Evolutionary conservation across 1,284 basidiomycete genomes (phyloP).

Genomic region (Boletellus deceptivus): DNA sequence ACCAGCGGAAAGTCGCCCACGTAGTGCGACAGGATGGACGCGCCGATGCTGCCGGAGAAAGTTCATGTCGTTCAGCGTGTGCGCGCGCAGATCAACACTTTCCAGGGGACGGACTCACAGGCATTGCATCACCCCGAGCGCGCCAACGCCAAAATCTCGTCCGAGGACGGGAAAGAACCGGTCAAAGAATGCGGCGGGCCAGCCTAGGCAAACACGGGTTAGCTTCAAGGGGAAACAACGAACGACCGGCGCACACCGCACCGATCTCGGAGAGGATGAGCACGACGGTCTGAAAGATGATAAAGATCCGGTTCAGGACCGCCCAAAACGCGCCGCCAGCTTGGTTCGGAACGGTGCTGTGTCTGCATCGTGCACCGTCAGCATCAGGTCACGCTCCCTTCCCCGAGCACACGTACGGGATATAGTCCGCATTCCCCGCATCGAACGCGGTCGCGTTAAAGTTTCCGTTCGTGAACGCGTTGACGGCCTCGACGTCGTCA

Average conservation of each 20-base stretch:
- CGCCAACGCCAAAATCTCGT: constrained; percentile 73
- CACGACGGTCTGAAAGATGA: constrained; percentile 73
- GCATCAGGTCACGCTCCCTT: background rate
- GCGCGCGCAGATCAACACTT: too few species aligned
- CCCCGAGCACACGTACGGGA: constrained; percentile 47
- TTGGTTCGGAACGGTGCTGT: constrained; percentile 82
- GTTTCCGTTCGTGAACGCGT: constrained; percentile 49
- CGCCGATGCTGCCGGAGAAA: constrained; percentile 47
- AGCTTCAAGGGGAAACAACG: background rate
- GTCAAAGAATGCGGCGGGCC: constrained; percentile 57
- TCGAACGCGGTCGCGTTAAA: constrained; percentile 31
- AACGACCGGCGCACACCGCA: constrained; percentile 2
- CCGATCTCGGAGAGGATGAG: constrained; percentile 62
- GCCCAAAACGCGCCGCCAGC: constrained; percentile 86
- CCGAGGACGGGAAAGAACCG: constrained; percentile 88
- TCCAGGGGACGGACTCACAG: constrained; percentile 41
- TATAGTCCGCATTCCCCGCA: constrained; percentile 62
- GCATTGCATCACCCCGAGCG: constrained; percentile 80
- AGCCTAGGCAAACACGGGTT: constrained; percentile 22
- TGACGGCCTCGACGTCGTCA: constrained; percentile 76
- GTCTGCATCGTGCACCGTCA: constrained; percentile 36
- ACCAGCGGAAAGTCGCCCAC: constrained; percentile 80
- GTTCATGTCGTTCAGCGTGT: too few species aligned
- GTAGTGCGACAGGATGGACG: constrained; percentile 79
- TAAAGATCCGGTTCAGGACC: constrained; percentile 77